These are phyloP conservation scores for Reutealis trisperma DNA, from an alignment of 345 rosid genomes.

Conservation along the genomic window DNA sequence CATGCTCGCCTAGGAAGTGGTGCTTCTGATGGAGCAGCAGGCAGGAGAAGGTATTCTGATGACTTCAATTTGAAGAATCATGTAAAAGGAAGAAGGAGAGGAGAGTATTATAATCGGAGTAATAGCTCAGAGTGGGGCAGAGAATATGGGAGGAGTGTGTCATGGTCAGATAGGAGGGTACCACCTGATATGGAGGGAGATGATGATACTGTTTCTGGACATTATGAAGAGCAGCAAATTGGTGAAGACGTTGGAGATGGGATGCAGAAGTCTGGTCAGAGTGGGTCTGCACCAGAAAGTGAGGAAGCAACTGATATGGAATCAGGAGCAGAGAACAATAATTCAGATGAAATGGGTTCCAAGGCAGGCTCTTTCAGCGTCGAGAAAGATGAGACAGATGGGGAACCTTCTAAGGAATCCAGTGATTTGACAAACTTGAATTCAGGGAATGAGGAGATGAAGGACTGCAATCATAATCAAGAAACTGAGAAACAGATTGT, in stretches of 20 bases:
- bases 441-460: constrained; percentile 45
- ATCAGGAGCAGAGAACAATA: constrained; percentile 46
- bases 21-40: constrained; percentile 41
- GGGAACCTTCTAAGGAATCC: constrained; percentile 49
- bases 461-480: constrained; percentile 33
- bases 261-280: constrained; percentile 49
- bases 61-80: constrained; percentile 55
- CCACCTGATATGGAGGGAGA: constrained; percentile 59
- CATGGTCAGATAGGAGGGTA: constrained; percentile 67
- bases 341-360: constrained; percentile 52
- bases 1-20: constrained; percentile 54
- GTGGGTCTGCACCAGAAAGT: constrained; percentile 42
- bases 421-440: constrained; percentile 36
- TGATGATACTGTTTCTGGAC: constrained; percentile 48
- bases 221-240: constrained; percentile 56
- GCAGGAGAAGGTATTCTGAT: constrained; percentile 65
- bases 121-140: constrained; percentile 62
- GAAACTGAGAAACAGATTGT: constrained; percentile 48
- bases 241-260: constrained; percentile 54
- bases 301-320: constrained; percentile 57
- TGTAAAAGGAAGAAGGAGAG: constrained; percentile 65
- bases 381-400: constrained; percentile 47
- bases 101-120: constrained; percentile 47
- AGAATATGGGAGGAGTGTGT: constrained; percentile 66
- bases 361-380: constrained; percentile 53